These are phyloP conservation scores for Penicillium lagena DNA, from an alignment of 495 filamentous ascomycete species.

Conservation along the genomic window DNA sequence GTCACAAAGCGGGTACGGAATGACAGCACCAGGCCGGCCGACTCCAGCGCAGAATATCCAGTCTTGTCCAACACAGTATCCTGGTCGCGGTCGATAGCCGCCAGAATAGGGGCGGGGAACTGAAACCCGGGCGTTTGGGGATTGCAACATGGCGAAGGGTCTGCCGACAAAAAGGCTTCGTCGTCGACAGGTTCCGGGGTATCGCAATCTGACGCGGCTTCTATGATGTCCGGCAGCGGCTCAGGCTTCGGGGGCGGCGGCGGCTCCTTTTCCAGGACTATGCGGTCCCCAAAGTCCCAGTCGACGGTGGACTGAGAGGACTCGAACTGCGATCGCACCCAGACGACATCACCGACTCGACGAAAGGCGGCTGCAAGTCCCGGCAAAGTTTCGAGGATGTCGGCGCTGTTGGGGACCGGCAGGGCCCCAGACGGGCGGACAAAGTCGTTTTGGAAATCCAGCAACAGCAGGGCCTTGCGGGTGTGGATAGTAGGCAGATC, in stretches of 20 bases:
- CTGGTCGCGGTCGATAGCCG: slow-evolving; percentile 44
- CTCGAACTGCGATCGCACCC: slow-evolving; percentile 76
- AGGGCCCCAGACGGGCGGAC: slow-evolving; percentile 63
- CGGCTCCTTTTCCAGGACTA: slow-evolving; percentile 26
- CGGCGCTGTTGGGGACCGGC: slow-evolving; percentile 54
- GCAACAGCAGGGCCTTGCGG: slow-evolving; percentile 73
- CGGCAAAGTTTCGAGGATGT: slow-evolving; percentile 62
- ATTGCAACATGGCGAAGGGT: slow-evolving; percentile 50
- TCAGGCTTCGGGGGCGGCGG: slow-evolving; percentile 1
- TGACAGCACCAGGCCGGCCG: slow-evolving; percentile 60
- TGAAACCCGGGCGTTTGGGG: slow-evolving; percentile 60
- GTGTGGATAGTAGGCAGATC: slow-evolving; percentile 53
- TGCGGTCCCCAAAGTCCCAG: slow-evolving; percentile 31
- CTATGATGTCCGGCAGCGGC: slow-evolving; percentile 13
- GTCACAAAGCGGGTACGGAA: slow-evolving; percentile 76
- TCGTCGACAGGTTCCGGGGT: slow-evolving; percentile 31
- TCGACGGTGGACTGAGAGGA: slow-evolving; percentile 48
- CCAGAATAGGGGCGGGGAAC: slow-evolving; percentile 53
- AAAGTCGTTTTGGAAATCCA: slow-evolving; percentile 94
- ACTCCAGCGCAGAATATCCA: slow-evolving; percentile 83
- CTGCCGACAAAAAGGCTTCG: slow-evolving; percentile 58
- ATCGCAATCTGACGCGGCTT: slow-evolving; percentile 15
- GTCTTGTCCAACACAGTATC: slow-evolving; percentile 74
- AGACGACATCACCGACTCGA: slow-evolving; percentile 73
- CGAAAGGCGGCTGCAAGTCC: slow-evolving; percentile 69